Percentiles rank a stretch among this genome's conserved stretches.
Conservation (phyloP, 805 yeast genomes). For the Wickerhamomyces hampshirensis region DNA sequence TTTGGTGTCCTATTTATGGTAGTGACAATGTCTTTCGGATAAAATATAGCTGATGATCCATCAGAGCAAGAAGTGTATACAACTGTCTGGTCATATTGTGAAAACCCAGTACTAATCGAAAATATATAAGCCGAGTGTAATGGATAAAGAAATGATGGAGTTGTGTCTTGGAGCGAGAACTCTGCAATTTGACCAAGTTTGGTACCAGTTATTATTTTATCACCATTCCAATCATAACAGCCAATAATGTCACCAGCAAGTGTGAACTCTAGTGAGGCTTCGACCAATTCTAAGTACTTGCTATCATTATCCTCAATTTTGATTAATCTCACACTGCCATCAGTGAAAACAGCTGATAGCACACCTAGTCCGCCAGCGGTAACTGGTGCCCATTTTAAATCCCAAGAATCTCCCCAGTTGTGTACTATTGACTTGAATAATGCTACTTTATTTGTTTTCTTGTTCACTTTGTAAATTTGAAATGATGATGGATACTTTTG, state of each 20-base stretch:
- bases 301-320: constrained; percentile 26
- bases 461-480: constrained; percentile 39
- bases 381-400: constrained; percentile 37
- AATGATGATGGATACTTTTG: constrained; percentile 34
- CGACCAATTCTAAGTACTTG: constrained; percentile 15
- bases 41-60: constrained; percentile 35
- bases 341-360: constrained; percentile 49
- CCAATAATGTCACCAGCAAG: constrained; percentile 34
- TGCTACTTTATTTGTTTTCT: constrained; percentile 23
- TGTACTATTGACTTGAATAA: constrained; percentile 31
- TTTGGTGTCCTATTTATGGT: constrained; percentile 27
- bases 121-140: constrained; percentile 35
- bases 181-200: constrained; percentile 58
- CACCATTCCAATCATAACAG: constrained; percentile 41
- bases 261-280: constrained; percentile 24
- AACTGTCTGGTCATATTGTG: constrained; percentile 28
- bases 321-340: constrained; percentile 51
- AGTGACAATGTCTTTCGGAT: constrained; percentile 27
- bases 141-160: constrained; percentile 35
- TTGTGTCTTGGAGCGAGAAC: constrained; percentile 26
- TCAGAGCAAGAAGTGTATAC: constrained; percentile 37
- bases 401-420: constrained; percentile 41
- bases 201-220: constrained; percentile 50
- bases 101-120: constrained; percentile 30
- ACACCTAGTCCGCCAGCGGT: constrained; percentile 35